Conservation (phyloP, 192 early-diverging fungal species). For the Rhizophlyctis rosea region DNA sequence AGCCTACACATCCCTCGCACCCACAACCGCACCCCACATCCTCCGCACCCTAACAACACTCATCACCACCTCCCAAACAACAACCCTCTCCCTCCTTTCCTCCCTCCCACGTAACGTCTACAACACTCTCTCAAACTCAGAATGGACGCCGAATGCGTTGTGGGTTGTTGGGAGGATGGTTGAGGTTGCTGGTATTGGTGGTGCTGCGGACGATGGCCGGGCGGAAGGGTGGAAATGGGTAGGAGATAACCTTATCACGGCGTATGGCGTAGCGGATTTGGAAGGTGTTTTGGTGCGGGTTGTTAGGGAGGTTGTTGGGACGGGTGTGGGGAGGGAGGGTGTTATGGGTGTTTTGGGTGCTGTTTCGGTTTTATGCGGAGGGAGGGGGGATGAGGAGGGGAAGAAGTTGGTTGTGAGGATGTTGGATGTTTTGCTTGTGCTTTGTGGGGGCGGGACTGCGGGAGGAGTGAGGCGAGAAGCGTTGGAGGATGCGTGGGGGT, state of each 20-base stretch:
- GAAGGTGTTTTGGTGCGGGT: background rate
- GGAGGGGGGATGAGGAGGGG: background rate
- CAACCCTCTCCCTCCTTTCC: background rate
- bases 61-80: background rate
- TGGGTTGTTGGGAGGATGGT: background rate
- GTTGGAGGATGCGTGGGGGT: slow-evolving; percentile 10
- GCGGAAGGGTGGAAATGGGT: no score
- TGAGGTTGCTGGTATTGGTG: background rate
- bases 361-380: background rate
- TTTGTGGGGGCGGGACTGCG: slow-evolving; percentile 6
- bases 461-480: background rate
- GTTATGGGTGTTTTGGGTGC: background rate
- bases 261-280: background rate
- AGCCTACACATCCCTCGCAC: background rate
- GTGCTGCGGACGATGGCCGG: background rate
- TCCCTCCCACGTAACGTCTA: background rate
- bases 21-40: background rate
- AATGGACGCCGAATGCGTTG: background rate
- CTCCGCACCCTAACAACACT: slow-evolving; percentile 6
- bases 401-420: slow-evolving; percentile 13
- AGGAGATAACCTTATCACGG: background rate
- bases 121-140: background rate
- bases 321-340: background rate
- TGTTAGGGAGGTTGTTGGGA: background rate
- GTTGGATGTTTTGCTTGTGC: slow-evolving; percentile 20